Percentiles rank a stretch among this genome's conserved stretches.
These are phyloP conservation scores for Tylopilus sp. DNA, from an alignment of 768 basidiomycete species.

Conservation along the genomic window DNA sequence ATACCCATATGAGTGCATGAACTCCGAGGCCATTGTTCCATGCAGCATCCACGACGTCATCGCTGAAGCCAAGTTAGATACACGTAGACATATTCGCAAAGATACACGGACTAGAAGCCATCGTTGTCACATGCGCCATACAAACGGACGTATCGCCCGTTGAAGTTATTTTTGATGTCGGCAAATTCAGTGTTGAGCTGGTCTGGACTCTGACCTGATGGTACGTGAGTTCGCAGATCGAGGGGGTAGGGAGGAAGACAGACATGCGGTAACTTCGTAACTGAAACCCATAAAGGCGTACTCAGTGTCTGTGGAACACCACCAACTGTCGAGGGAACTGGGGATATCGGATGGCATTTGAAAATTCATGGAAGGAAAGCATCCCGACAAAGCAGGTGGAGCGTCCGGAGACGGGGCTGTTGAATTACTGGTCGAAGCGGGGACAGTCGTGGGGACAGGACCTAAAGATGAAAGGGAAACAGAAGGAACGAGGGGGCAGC, in stretches of 20 bases:
- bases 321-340: conserved; percentile 47
- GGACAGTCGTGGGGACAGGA: neutral
- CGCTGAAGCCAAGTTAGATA: conserved; percentile 27
- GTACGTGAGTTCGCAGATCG: conserved; percentile 3
- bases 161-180: conserved; percentile 56
- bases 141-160: conserved; percentile 61
- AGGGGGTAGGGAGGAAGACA: conserved; percentile 14
- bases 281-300: conserved; percentile 78
- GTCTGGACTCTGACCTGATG: conserved; percentile 52
- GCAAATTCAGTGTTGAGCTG: conserved; percentile 54
- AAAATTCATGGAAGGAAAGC: conserved; percentile 45
- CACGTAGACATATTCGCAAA: conserved; percentile 12
- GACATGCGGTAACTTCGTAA: conserved; percentile 68
- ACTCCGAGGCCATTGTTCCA: conserved; percentile 68
- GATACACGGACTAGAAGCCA: conserved; percentile 36
- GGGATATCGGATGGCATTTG: conserved; percentile 53
- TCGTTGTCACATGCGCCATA: conserved; percentile 40
- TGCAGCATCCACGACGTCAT: conserved; percentile 64
- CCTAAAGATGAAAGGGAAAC: neutral
- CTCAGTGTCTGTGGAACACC: conserved; percentile 62
- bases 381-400: conserved; percentile 9
- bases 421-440: neutral
- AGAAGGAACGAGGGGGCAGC: conserved; percentile 1
- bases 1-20: conserved; percentile 71
- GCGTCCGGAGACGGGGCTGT: neutral